Evolutionary conservation across 2,329 filamentous ascomycete species (phyloP), one percentile per base, ranked within the genome.

Genomic region (Fusarium aywerte): DNA sequence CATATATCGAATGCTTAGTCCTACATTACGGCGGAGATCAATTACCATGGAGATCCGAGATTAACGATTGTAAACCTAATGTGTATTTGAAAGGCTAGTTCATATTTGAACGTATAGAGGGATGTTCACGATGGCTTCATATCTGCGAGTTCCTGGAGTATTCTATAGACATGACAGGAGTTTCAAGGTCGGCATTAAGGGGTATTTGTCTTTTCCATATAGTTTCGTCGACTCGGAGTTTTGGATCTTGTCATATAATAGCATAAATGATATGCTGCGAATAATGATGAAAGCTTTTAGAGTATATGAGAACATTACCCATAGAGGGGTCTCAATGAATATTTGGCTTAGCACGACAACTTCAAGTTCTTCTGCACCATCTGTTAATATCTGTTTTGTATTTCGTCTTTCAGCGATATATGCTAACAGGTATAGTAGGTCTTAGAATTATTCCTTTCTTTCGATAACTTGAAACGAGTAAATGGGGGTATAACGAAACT

Each of bases 51-150:
- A 29, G 18, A 23, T 25, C 25, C 15, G 20, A 48, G 21, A 10
- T n/a, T 25, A 4, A 27, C 2, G 3, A 11, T 7, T 3, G 11
- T 5, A 25, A 48, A 11, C 4, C 21, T 25, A 36, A 48, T 48
- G 16, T 35, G 13, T 25, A 21, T 35, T 18, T 7, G 2, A 4
- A 15, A 3, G 3, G 10, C 4, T 2, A 15, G 12, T 0, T 5
- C 18, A 4, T 35, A 18, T 23, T 5, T 2, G 3, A 11, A 12
- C 16, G 44, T 4, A 18, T 1, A 1, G 8, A 23, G 3, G 5
- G 29, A n/a, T 15, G 18, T 5, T 48, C 15, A 7, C 21, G 44
- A 48, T 35, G 16, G 15, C 3, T 3, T 35, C 21, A 10, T 13
- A 12, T 10, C 4, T 18, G n/a, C 4, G 4, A n/a, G 16, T 25